Evolutionary conservation across 164 flowering plant genomes (phyloP), one percentile per base, ranked within the genome.

Genomic region (Stephania cephalantha): DNA sequence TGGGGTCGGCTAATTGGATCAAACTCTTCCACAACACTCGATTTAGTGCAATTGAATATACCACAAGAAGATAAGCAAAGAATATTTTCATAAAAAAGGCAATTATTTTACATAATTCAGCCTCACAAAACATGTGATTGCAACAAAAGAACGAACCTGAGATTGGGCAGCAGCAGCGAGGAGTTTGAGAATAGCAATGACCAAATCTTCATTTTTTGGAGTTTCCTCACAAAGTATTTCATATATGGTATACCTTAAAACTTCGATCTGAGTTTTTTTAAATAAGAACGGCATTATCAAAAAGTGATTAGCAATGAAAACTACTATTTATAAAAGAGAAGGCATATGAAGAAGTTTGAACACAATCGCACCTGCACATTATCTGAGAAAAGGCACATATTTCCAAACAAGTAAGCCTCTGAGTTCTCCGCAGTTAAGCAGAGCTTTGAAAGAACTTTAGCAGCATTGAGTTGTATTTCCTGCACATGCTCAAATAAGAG

Each of bases 391-490:
- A 93, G 84, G 83, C 84, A 86, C 30, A 85, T 76, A 83, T 80
- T 84, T 15, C 85, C 87, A 77, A 76, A 71, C 12, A 80, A 58
- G 84, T 80, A 81, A 68, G 87, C 83, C 48, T 85, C 85, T 44
- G 78, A 75, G 76, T 73, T 81, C 74, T 91, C 91, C 52, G 91
- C 87, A 50, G 83, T 46, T 50, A 71, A 61, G 72, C 89, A 87
- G 65, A 96, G 76, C 79, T 68, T 76, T 1, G 93, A 88, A 22
- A 96, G 85, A 66, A 91, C 86, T 75, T 83, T 88, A 29, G 92
- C 85, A 77, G 98, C 95, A 77, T 85, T 86, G 52, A 85, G 81
- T 87, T 93, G 99, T 78, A 96, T 89, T 67, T 81, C 87, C 98
- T 95, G 86, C 83, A 88, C 0, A 87, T 1, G 70, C 3, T 77